phyloP scores from a whole-genome alignment of 192 early-diverging fungal genomes.

The Rhizophagus clarus region DNA sequence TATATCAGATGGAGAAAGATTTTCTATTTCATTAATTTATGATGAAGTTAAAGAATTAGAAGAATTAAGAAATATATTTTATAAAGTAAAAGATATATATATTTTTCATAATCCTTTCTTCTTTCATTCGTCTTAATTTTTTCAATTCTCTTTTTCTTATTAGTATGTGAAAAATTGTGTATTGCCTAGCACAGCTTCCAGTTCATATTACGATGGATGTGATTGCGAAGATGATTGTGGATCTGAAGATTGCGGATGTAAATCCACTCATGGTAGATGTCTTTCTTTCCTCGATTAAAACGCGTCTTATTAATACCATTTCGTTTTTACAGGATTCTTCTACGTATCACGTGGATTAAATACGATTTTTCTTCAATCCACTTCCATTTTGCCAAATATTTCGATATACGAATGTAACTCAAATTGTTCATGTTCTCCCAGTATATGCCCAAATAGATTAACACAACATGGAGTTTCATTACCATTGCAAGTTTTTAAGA shows the following conservation, averaged over 20 bases:
- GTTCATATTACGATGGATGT: constrained; percentile 29
- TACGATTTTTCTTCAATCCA: not conserved
- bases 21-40: constrained; percentile 18
- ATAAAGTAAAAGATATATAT: constrained; percentile 2
- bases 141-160: not conserved
- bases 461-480: constrained; percentile 6
- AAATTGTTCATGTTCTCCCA: constrained; percentile 6
- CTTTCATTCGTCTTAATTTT: not conserved
- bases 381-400: not conserved
- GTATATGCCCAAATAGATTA: constrained; percentile 4
- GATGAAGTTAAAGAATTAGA: constrained; percentile 11
- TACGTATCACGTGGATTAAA: not conserved
- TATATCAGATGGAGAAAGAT: constrained; percentile 24
- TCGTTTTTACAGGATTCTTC: constrained; percentile 18
- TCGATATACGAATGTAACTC: constrained; percentile 25
- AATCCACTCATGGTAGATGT: constrained; percentile 24
- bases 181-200: not conserved
- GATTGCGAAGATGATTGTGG: constrained; percentile 25
- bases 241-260: constrained; percentile 30
- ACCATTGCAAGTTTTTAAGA: constrained; percentile 20
- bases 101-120: not conserved
- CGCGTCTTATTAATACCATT: not conserved
- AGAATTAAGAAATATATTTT: not conserved
- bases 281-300: not conserved
- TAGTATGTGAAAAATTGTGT: constrained; percentile 6